phyloP scores from a whole-genome alignment of 495 filamentous ascomycete genomes.

The Xylaria nigripes region DNA sequence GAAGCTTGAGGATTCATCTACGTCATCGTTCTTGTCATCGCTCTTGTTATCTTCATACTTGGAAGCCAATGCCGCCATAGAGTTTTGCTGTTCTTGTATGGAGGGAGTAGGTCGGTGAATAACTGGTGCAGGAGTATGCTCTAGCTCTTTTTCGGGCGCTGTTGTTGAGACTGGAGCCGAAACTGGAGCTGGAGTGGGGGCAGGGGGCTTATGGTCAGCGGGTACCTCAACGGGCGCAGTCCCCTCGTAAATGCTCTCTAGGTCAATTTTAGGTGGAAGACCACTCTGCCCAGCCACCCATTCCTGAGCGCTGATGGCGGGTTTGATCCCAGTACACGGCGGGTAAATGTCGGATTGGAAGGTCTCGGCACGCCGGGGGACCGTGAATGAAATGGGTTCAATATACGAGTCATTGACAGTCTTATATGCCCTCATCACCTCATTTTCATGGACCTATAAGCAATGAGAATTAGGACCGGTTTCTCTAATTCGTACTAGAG shows the following conservation, averaged over 20 bases:
- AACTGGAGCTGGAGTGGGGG: conserved; percentile 39
- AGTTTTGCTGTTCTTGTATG: conserved; percentile 74
- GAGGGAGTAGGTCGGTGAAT: conserved; percentile 49
- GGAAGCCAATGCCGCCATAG: conserved; percentile 72
- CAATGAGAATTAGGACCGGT: conserved; percentile 14
- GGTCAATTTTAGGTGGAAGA: conserved; percentile 80
- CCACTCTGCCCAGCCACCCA: conserved; percentile 82
- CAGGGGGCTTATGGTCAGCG: conserved; percentile 57
- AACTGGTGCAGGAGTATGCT: conserved; percentile 40
- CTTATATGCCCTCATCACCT: conserved; percentile 93
- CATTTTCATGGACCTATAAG: conserved; percentile 76
- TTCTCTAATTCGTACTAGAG: not conserved
- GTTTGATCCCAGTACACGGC: conserved; percentile 64
- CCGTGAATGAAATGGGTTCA: conserved; percentile 95
- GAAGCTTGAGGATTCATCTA: conserved; percentile 68
- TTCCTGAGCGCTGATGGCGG: conserved; percentile 69
- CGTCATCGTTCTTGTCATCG: conserved; percentile 50
- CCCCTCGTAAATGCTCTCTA: conserved; percentile 86
- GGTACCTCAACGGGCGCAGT: conserved; percentile 65
- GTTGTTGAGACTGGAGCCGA: conserved; percentile 42
- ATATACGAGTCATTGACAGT: conserved; percentile 90
- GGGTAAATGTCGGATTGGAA: conserved; percentile 98
- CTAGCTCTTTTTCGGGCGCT: conserved; percentile 48
- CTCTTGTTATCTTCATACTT: conserved; percentile 74
- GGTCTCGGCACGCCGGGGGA: conserved; percentile 86